These are phyloP conservation scores for Ogataea allantospora DNA, from an alignment of 805 yeast species.

Conservation along the genomic window DNA sequence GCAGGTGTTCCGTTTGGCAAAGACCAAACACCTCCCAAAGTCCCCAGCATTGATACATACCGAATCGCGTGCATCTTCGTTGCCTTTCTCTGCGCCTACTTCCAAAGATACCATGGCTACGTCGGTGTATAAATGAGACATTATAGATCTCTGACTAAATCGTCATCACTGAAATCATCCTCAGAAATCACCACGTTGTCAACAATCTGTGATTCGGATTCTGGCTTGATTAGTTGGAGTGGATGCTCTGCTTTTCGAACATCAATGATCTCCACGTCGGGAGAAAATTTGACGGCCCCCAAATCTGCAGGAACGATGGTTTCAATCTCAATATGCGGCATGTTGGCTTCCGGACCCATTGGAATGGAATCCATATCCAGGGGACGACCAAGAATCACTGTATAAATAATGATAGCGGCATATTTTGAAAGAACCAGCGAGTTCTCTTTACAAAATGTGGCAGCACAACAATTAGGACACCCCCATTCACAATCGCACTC, in stretches of 20 bases:
- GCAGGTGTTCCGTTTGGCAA: slow-evolving; percentile 72
- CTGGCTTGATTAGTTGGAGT: slow-evolving; percentile 20
- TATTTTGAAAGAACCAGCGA: slow-evolving; percentile 83
- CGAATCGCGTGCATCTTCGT: slow-evolving; percentile 8
- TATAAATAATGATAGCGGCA: slow-evolving; percentile 72
- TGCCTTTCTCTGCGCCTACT: slow-evolving; percentile 7
- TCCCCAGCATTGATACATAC: slow-evolving; percentile 44
- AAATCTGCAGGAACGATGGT: slow-evolving; percentile 56
- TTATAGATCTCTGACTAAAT: slow-evolving; percentile 11
- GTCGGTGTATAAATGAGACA: slow-evolving; percentile 3
- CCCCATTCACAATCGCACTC: slow-evolving; percentile 69
- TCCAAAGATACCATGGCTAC: slow-evolving; percentile 8
- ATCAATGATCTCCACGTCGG: slow-evolving; percentile 56
- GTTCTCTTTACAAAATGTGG: slow-evolving; percentile 75
- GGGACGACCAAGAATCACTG: slow-evolving; percentile 54
- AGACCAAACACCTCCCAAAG: slow-evolving; percentile 44
- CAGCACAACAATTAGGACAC: slow-evolving; percentile 85
- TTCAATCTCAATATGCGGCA: slow-evolving; percentile 68
- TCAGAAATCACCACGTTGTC: slow-evolving; percentile 10
- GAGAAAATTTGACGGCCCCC: slow-evolving; percentile 53
- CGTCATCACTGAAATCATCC: slow-evolving; percentile 27
- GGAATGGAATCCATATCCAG: slow-evolving; percentile 49
- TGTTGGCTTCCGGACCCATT: slow-evolving; percentile 73
- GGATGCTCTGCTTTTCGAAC: slow-evolving; percentile 30
- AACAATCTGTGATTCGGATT: slow-evolving; percentile 23